Evolutionary conservation across 2,329 filamentous ascomycete species (phyloP), one percentile per base, ranked within the genome.

Genomic region (Diplocarpon mali): DNA sequence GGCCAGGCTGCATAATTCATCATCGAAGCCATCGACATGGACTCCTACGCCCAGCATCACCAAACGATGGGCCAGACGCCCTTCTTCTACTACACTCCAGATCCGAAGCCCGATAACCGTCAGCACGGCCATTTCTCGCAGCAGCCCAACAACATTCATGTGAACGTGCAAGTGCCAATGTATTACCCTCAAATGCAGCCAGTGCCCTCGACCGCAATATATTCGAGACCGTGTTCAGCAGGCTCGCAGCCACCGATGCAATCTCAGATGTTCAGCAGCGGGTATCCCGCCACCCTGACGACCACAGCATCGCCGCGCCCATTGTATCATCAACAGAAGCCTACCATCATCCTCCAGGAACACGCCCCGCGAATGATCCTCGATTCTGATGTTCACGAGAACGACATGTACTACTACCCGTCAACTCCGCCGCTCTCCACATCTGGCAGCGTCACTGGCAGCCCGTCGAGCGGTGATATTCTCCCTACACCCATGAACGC

Each of bases 71-170:
- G 74, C 50, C 82, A 85, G 67, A 76, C 80, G 54, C 71, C 84
- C 47, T 93, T 88, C 72, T 89, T 85, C 75, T 92, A 89, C 73
- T 94, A 90, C 71, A 82, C 78, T 59, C 79, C 83, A 54, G 85
- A 92, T 57, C 73, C 81, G 53, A 80, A 77, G 64, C 71, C 78
- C 51, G 83, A 88, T 62, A 74, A 75, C 59, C 75, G 80, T 60
- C 83, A 84, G 61, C 82, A 89, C 66, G 78, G 78, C 44, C 80
- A 85, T 66, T 89, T 87, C 70, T 76, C 80, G 53, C 75, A 78
- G 50, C 72, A 74, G 46, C 73, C 68, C 63, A 67, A 42, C 36
- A 53, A 59, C 65, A 65, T 62, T 55, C 71, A 71, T 55, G 66
- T 69, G 60, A 53, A 59, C 65, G 65, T 62, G 55, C 71, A 71